phyloP scores from a whole-genome alignment of 164 flowering plant species.

The Chimonanthus praecox region DNA sequence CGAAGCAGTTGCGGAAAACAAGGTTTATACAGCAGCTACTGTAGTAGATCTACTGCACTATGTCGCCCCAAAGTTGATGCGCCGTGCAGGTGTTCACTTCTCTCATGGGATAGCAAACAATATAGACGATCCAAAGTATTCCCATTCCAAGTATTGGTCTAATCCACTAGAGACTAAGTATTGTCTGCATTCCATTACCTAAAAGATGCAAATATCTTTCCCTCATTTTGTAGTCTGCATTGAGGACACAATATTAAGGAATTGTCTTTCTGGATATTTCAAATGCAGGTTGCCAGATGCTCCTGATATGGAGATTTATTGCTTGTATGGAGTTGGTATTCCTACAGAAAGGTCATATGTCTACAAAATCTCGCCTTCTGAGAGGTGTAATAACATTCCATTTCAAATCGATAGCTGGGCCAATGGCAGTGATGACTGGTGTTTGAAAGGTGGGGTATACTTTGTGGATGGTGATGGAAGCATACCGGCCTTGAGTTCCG shows the following conservation, averaged over 20 bases:
- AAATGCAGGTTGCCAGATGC: constrained; percentile 56
- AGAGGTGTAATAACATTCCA: constrained; percentile 60
- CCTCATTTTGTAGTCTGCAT: too few species aligned
- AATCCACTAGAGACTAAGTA: constrained; percentile 82
- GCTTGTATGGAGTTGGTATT: constrained; percentile 64
- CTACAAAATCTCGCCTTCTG: constrained; percentile 45
- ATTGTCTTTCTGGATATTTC: too few species aligned
- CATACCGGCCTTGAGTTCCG: constrained; percentile 66
- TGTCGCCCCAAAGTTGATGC: constrained; percentile 70
- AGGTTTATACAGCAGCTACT: constrained; percentile 58
- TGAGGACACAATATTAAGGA: too few species aligned
- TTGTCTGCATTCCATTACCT: not conserved
- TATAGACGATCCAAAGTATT: constrained; percentile 62
- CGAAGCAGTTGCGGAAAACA: constrained; percentile 40
- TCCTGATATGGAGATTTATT: constrained; percentile 72
- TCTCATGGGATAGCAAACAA: constrained; percentile 80
- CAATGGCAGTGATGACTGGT: constrained; percentile 31
- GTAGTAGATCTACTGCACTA: constrained; percentile 49
- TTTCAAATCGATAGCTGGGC: constrained; percentile 57
- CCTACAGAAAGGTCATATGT: constrained; percentile 80
- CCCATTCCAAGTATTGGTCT: constrained; percentile 77
- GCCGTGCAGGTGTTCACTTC: constrained; percentile 58
- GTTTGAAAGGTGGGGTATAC: constrained; percentile 52
- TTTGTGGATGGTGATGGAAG: constrained; percentile 70
- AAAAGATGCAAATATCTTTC: too few species aligned